phyloP scores from a whole-genome alignment of 2,329 filamentous ascomycete genomes.

The Blastomyces percursus region DNA sequence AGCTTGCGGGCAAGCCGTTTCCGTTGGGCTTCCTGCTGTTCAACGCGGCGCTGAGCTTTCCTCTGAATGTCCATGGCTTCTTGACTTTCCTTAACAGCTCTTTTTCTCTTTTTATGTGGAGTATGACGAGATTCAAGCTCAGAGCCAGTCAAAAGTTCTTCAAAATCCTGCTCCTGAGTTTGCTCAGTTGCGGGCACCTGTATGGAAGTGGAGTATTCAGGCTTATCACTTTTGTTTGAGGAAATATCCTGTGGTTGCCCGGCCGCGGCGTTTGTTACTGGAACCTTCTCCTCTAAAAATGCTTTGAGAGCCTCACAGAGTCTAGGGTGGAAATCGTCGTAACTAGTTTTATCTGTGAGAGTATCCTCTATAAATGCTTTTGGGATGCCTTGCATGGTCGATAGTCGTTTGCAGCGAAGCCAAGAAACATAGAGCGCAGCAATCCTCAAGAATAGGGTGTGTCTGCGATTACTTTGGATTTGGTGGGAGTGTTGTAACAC shows the following conservation, averaged over 20 bases:
- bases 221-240: not conserved
- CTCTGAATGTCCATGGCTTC: constrained; percentile 45
- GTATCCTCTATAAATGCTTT: constrained; percentile 18
- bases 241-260: constrained; percentile 3
- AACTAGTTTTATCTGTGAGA: constrained; percentile 16
- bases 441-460: constrained; percentile 15
- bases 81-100: constrained; percentile 38
- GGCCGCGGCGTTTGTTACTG: not conserved
- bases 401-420: constrained; percentile 18
- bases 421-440: constrained; percentile 25
- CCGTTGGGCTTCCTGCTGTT: constrained; percentile 45
- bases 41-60: constrained; percentile 43
- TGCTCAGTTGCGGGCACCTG: constrained; percentile 9
- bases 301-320: constrained; percentile 18
- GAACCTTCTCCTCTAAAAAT: constrained; percentile 14
- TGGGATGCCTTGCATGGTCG: constrained; percentile 15
- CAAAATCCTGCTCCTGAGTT: constrained; percentile 1
- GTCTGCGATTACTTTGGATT: not conserved
- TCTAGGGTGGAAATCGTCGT: constrained; percentile 23
- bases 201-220: not conserved
- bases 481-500: not conserved
- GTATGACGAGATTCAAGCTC: constrained; percentile 22
- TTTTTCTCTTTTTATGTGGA: constrained; percentile 39
- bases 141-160: constrained; percentile 13
- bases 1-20: constrained; percentile 24